Evolutionary conservation across 164 flowering plant species (phyloP).

Genomic region (Vitis labrusca): DNA sequence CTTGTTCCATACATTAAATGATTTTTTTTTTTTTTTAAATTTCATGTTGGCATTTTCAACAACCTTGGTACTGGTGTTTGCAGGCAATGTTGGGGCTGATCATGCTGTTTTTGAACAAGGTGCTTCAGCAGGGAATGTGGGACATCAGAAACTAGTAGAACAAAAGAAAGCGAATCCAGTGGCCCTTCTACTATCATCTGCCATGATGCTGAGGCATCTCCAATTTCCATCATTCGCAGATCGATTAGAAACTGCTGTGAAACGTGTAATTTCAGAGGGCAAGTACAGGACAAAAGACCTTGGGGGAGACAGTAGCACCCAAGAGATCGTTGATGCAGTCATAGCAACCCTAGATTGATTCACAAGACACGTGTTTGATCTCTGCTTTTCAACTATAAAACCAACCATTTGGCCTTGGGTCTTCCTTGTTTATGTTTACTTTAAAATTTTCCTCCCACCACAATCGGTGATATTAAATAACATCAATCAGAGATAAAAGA

Average conservation of each 20-base stretch:
- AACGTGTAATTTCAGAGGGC: slow-evolving; percentile 52
- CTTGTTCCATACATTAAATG: too few species aligned
- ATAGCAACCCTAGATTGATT: slow-evolving; percentile 49
- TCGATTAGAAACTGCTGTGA: slow-evolving; percentile 68
- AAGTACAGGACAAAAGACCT: slow-evolving; percentile 55
- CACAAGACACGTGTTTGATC: too few species aligned
- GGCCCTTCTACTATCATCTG: slow-evolving; percentile 70
- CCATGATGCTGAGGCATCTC: slow-evolving; percentile 73
- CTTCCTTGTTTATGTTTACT: too few species aligned
- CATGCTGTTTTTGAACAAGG: slow-evolving; percentile 80
- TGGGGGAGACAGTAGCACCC: slow-evolving; percentile 59
- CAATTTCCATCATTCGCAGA: slow-evolving; percentile 84
- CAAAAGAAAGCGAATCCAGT: slow-evolving; percentile 69
- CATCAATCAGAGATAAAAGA: too few species aligned
- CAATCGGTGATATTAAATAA: too few species aligned
- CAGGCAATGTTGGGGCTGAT: slow-evolving; percentile 73
- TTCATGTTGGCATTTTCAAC: too few species aligned
- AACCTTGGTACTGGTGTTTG: background rate
- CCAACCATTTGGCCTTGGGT: too few species aligned
- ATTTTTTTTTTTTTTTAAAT: background rate
- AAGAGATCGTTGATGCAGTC: slow-evolving; percentile 67
- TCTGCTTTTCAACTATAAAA: too few species aligned
- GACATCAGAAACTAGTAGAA: slow-evolving; percentile 42
- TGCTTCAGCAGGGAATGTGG: slow-evolving; percentile 77
- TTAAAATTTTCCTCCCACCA: too few species aligned